A percentile compares a stretch with the other conserved stretches of the same genome.
These are phyloP conservation scores for Patellifolia procumbens DNA, from an alignment of 179 eudicot genomes.

Conservation along the genomic window DNA sequence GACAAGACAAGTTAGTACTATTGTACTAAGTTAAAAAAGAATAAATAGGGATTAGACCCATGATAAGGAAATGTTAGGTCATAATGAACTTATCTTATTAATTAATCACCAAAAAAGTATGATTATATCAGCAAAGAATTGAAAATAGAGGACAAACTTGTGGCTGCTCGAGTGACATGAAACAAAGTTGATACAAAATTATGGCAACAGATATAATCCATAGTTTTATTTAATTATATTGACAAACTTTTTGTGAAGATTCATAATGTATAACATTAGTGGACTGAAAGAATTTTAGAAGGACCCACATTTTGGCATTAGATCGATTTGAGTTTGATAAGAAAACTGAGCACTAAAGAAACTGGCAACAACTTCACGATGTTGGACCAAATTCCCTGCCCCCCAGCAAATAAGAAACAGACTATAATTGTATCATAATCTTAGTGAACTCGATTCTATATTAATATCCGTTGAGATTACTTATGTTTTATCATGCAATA, in stretches of 20 bases:
- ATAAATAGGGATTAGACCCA: slow-evolving; percentile 12
- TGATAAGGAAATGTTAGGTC: slow-evolving; percentile 10
- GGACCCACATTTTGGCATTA: slow-evolving; percentile 20
- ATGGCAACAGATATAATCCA: slow-evolving; percentile 10
- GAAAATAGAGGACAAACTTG: slow-evolving; percentile 17
- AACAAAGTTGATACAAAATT: slow-evolving; percentile 18
- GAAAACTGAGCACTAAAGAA: slow-evolving; percentile 12
- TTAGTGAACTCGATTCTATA: slow-evolving; percentile 10
- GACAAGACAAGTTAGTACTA: slow-evolving; percentile 1
- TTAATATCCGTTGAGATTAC: neutral
- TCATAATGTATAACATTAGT: slow-evolving; percentile 25
- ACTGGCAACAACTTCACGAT: slow-evolving; percentile 13
- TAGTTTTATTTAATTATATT: neutral
- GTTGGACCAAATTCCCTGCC: slow-evolving; percentile 2
- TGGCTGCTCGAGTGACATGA: slow-evolving; percentile 26
- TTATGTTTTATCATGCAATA: neutral
- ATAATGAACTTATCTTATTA: slow-evolving; percentile 17
- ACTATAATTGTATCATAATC: neutral
- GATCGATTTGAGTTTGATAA: slow-evolving; percentile 2
- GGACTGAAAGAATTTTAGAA: slow-evolving; percentile 15
- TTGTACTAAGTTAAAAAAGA: slow-evolving; percentile 13
- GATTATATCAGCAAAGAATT: slow-evolving; percentile 17
- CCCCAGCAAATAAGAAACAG: neutral
- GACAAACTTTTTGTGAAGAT: slow-evolving; percentile 16
- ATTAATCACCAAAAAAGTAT: neutral